A percentile compares a stretch with the other conserved stretches of the same genome.
Evolutionary conservation across 306 rosid genomes (phyloP).

Genomic region (Styphnolobium japonicum): DNA sequence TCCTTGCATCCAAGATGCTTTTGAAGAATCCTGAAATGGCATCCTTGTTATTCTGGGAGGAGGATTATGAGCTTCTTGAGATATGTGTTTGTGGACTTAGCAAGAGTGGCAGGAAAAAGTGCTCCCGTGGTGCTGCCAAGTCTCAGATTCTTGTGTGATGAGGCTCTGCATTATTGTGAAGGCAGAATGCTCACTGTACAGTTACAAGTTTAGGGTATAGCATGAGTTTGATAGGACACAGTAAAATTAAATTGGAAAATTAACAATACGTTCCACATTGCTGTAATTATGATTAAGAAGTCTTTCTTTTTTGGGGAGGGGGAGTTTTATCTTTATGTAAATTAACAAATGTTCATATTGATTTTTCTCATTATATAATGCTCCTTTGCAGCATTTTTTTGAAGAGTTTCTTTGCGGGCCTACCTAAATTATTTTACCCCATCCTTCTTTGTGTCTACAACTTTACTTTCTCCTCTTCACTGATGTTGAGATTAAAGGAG

Average conservation of each 20-base stretch:
- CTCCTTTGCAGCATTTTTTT: neutral
- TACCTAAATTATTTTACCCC: neutral
- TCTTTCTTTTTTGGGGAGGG: slow-evolving; percentile 6
- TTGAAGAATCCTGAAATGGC: slow-evolving; percentile 74
- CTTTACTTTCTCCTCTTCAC: neutral
- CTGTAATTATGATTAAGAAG: neutral
- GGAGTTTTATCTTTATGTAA: neutral
- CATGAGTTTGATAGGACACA: neutral
- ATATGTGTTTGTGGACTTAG: slow-evolving; percentile 69
- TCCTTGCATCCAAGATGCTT: slow-evolving; percentile 71
- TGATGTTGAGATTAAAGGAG: neutral
- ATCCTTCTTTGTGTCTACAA: neutral
- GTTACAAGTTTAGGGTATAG: neutral
- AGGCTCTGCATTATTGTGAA: neutral
- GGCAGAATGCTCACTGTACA: neutral
- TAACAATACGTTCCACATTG: neutral
- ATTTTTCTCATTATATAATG: neutral
- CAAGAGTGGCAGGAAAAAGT: slow-evolving; percentile 58
- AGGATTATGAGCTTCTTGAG: slow-evolving; percentile 78
- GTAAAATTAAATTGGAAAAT: neutral
- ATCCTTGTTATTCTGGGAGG: slow-evolving; percentile 81
- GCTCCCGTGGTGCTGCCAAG: slow-evolving; percentile 55
- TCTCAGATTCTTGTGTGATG: slow-evolving; percentile 45
- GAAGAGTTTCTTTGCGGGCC: neutral
- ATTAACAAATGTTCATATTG: neutral